Evolutionary conservation across 2,329 filamentous ascomycete genomes (phyloP).

Genomic region (Fusarium piperis): DNA sequence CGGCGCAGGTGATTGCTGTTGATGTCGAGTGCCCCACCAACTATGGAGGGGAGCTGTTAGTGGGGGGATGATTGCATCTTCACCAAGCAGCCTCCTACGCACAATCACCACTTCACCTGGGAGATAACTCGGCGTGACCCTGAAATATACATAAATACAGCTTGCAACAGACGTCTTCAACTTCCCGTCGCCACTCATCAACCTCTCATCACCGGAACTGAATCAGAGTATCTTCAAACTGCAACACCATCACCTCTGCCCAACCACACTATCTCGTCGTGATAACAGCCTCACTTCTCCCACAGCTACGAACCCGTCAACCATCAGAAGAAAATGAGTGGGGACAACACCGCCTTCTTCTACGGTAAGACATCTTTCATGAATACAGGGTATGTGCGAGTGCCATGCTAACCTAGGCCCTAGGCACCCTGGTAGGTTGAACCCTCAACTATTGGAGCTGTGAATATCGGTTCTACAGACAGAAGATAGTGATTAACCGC

Average conservation of each 20-base stretch:
- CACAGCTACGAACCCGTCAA: background rate
- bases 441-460: background rate
- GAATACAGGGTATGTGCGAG: too few relatives aligned
- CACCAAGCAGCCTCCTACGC: background rate
- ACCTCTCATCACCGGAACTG: background rate
- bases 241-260: background rate
- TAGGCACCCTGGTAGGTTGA: slow-evolving; percentile 49
- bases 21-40: slow-evolving; percentile 21
- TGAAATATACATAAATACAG: background rate
- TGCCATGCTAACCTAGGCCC: background rate
- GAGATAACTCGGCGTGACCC: background rate
- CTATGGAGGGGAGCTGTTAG: slow-evolving; percentile 19
- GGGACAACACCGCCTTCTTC: slow-evolving; percentile 62
- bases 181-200: background rate
- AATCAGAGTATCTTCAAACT: background rate
- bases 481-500: slow-evolving; percentile 33
- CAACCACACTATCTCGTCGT: background rate
- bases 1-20: background rate
- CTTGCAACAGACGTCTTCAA: background rate
- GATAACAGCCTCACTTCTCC: background rate
- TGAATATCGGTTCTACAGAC: background rate
- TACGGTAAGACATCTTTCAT: slow-evolving; percentile 58
- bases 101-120: background rate
- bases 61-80: slow-evolving; percentile 13
- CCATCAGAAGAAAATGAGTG: slow-evolving; percentile 48